phyloP scores from a whole-genome alignment of 164 flowering plant species.

The Chimonanthus salicifolius region DNA sequence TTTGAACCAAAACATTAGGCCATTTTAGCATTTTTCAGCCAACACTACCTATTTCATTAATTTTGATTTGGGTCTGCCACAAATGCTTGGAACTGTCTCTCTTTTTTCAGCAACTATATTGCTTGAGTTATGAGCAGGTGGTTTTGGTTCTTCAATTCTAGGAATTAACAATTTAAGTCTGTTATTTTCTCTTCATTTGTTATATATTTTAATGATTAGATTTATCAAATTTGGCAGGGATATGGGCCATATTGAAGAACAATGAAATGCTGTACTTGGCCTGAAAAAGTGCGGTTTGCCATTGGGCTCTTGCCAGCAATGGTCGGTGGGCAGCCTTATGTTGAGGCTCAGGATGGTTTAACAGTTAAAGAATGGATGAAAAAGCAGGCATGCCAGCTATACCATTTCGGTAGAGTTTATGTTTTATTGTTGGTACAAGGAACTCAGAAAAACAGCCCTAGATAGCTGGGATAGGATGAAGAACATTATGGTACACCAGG shows the following conservation, averaged over 20 bases:
- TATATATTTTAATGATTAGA: background rate
- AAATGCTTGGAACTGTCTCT: background rate
- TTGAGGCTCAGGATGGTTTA: conserved; percentile 95
- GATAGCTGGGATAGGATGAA: no score
- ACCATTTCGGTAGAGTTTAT: background rate
- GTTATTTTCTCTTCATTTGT: background rate
- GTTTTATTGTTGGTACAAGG: background rate
- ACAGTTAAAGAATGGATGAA: conserved; percentile 94
- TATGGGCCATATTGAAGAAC: conserved; percentile 92
- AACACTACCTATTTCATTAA: no score
- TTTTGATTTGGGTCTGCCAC: background rate
- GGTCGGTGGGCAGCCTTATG: conserved; percentile 91
- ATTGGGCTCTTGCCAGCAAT: conserved; percentile 96
- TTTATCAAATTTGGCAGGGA: conserved; percentile 41
- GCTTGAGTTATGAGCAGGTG: background rate
- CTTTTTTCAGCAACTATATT: background rate
- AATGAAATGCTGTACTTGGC: conserved; percentile 98
- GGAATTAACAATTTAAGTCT: background rate
- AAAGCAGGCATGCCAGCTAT: conserved; percentile 54
- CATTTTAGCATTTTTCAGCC: background rate
- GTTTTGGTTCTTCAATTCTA: background rate
- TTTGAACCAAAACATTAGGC: background rate
- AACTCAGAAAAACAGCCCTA: no score
- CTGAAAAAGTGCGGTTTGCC: conserved; percentile 91
- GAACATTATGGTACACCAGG: no score